Evolutionary conservation across 2,329 filamentous ascomycete species (phyloP).

Genomic region (Penicillium sclerotigenum): DNA sequence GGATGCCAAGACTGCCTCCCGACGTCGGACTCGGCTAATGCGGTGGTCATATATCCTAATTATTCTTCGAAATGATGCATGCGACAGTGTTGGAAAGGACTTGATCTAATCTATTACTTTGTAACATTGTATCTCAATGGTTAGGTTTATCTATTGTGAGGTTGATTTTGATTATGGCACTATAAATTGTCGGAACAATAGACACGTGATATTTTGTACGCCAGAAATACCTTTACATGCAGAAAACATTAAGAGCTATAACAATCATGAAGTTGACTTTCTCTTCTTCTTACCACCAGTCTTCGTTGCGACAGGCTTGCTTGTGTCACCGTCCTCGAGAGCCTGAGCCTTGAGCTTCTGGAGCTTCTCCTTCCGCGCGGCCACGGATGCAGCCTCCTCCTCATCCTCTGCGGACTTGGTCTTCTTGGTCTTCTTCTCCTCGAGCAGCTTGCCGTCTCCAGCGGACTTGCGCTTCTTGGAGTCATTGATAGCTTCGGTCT

Average conservation of each 20-base stretch:
- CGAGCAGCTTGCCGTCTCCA: constrained; percentile 32
- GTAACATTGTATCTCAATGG: neutral
- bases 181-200: constrained; percentile 16
- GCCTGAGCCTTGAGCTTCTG: constrained; percentile 50
- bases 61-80: constrained; percentile 1
- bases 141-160: neutral
- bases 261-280: constrained; percentile 39
- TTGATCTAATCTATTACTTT: neutral
- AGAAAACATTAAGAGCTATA: constrained; percentile 30
- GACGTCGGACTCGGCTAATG: constrained; percentile 38
- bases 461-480: constrained; percentile 57
- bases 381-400: constrained; percentile 34
- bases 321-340: constrained; percentile 40
- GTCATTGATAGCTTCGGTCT: constrained; percentile 35
- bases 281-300: constrained; percentile 38
- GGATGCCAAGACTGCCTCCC: constrained; percentile 35
- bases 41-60: constrained; percentile 19
- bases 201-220: constrained; percentile 34
- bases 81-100: neutral
- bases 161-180: neutral
- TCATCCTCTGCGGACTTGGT: constrained; percentile 38
- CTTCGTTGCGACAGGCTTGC: constrained; percentile 22
- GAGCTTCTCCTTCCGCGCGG: constrained; percentile 48
- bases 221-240: constrained; percentile 34
- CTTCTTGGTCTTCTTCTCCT: constrained; percentile 43